Evolutionary conservation across 352 stramenopile species (phyloP), one percentile per base, ranked within the genome.

Genomic region (Aphanomyces cochlioides): DNA sequence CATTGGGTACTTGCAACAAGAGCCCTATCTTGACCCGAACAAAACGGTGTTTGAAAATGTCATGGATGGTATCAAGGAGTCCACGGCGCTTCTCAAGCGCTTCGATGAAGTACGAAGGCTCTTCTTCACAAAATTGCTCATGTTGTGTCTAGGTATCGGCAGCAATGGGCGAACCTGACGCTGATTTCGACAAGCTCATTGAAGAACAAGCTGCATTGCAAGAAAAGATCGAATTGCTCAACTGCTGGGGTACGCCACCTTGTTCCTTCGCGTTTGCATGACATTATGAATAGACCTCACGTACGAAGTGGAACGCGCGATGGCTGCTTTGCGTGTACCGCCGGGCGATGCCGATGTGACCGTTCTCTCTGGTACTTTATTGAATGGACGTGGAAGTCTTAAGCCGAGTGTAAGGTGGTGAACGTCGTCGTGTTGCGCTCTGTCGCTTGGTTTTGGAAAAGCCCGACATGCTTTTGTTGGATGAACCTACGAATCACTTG

Each of bases 401-500:
- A 96, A 96, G 89, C 77, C 79, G 89, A 72, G 66, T 95, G 13
- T 87, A 75, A 66, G 88, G 89, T 50, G 97, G 97, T 13, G 94
- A 99, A 78, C 95, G 97, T 45, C 95, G 93, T 74, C 90, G 97
- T 65, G 97, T 99, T 7, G 92, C 94, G 56, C 85, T 99, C 37
- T 98, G 93, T 36, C 87, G 95, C 56, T 73, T 99, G 64, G 77
- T 99, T 54, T 78, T 99, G 3, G 97, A 97, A 72, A 93, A 98
- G 73, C 97, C 97, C 6, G 95, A 98, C 63, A 89, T 99, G 71
- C 79, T 99, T 61, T 79, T 99, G 53, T 78, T 99, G 56, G 97
- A 99, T 73, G 97, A 99, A 74, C 97, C 97, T 17, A 98, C 91
- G 13, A 99, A 99, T 85, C 97, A 99, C 78, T 85, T 99, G 73